Evolutionary conservation across 192 early-diverging fungal genomes (phyloP), one percentile per base, ranked within the genome.

Genomic region (Linderina pennispora): DNA sequence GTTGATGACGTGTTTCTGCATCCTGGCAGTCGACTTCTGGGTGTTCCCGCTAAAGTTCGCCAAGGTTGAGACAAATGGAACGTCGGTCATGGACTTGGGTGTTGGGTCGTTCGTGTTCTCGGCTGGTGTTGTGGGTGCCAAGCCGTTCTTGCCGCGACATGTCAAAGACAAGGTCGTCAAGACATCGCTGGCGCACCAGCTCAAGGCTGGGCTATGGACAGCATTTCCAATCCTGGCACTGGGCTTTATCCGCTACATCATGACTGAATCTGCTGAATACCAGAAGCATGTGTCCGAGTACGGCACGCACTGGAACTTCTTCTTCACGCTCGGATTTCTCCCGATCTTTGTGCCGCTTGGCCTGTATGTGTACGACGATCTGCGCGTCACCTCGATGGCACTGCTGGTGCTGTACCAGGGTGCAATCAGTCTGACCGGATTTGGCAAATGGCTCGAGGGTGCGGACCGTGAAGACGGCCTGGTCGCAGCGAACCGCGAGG

Each of bases 271-370:
- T 8, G 78, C 90, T 8, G 84, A 95, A 56, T 98, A 98, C 58
- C 92, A 94, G 78, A 88, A 92, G 35, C 92, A 98, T 53, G 85
- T 86, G 7, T 78, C 87, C 0, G 95, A 98, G 57, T 98, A 98
- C 56, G 95, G 95, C 18, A 77, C 89, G 34, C 95, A 98, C 49
- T 98, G 95, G 95, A 98, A 98, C 76, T 98, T 98, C 69, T 98
- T 96, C 60, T 77, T 94, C 42, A 98, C 95, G 2, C 77, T 98
- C 13, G 89, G 87, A 8, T 68, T 92, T 28, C 57, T 98, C 22
- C 88, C 92, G 1, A 63, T 90, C 16, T 79, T 89, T 64, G 82
- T 90, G 4, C 77, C 83, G 4, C 36, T 90, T 9, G 64, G 84
- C 7, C 59, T 82, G 20, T 50, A 50, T 13, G 23, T 86, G 3